Evolutionary conservation across 495 filamentous ascomycete species (phyloP).

Genomic region (Hypoxylon lienhwacheense): DNA sequence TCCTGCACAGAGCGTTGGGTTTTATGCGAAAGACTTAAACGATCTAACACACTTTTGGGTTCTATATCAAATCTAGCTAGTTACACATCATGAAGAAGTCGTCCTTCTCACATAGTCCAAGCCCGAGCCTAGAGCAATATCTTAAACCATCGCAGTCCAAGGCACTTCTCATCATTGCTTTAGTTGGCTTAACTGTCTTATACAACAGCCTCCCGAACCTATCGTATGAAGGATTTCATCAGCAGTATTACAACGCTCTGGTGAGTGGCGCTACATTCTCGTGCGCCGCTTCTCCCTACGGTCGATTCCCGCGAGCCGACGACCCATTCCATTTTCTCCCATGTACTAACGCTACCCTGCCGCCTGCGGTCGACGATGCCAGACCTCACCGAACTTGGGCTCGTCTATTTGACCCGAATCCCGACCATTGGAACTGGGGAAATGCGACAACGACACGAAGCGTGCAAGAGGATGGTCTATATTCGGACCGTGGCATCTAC

Average conservation of each 20-base stretch:
- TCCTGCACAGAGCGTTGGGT: too few relatives aligned
- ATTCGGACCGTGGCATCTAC: slow-evolving; percentile 47
- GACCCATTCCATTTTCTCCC: slow-evolving; percentile 50
- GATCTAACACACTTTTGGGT: neutral
- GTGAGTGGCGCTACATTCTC: slow-evolving; percentile 3
- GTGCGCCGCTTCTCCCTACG: slow-evolving; percentile 36
- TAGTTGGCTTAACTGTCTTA: slow-evolving; percentile 12
- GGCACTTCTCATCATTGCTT: slow-evolving; percentile 10
- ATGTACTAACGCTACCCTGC: slow-evolving; percentile 44
- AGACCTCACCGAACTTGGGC: slow-evolving; percentile 41
- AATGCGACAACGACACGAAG: slow-evolving; percentile 9
- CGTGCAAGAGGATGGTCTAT: slow-evolving; percentile 26
- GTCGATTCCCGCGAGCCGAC: slow-evolving; percentile 41
- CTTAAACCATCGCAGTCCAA: slow-evolving; percentile 9
- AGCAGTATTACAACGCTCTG: slow-evolving; percentile 23
- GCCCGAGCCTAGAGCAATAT: neutral
- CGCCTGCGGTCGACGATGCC: slow-evolving; percentile 43
- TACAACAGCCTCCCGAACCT: slow-evolving; percentile 23
- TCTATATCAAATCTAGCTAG: too few relatives aligned
- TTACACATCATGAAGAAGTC: slow-evolving; percentile 33
- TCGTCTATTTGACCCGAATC: slow-evolving; percentile 46
- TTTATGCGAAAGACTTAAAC: neutral
- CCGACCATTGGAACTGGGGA: slow-evolving; percentile 49
- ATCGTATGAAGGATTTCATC: slow-evolving; percentile 26
- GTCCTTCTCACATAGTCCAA: neutral